phyloP scores from a whole-genome alignment of 441 rosid species.

The Syzygium malaccense region DNA sequence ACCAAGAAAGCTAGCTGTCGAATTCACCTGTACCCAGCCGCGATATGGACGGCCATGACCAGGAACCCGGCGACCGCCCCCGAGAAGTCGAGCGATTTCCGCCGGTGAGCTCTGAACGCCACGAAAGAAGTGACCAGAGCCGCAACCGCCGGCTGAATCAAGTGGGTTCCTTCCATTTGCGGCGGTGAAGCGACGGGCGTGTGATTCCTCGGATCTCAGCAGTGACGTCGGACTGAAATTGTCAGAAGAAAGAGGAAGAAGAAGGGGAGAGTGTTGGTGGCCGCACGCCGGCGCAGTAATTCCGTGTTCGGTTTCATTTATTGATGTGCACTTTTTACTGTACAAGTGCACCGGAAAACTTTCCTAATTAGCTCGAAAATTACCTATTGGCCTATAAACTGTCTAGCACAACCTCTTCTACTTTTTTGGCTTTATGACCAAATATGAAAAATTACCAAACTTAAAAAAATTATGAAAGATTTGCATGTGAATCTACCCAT shows the following conservation, averaged over 20 bases:
- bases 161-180: constrained; percentile 30
- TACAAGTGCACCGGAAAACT: not conserved
- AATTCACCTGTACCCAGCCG: constrained; percentile 60
- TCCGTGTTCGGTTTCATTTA: not conserved
- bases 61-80: constrained; percentile 73
- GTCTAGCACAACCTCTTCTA: not conserved
- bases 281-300: not conserved
- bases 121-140: constrained; percentile 37
- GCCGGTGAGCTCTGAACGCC: constrained; percentile 54
- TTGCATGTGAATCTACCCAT: not conserved
- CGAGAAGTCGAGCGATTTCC: constrained; percentile 73
- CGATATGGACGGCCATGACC: constrained; percentile 64
- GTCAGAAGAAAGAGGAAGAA: not conserved
- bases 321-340: not conserved
- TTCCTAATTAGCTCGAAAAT: not conserved
- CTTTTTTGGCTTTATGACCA: not conserved
- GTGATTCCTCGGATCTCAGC: not conserved
- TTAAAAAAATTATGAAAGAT: not conserved
- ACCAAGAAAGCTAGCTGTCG: not conserved
- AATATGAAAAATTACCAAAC: not conserved
- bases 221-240: not conserved
- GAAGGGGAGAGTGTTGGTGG: not conserved
- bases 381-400: no score
- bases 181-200: not conserved
- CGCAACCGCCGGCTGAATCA: constrained; percentile 38